Percentiles rank a stretch among this genome's conserved stretches.
Conservation (phyloP, 2,329 filamentous ascomycete genomes). For the Trichoderma semiorbis region DNA sequence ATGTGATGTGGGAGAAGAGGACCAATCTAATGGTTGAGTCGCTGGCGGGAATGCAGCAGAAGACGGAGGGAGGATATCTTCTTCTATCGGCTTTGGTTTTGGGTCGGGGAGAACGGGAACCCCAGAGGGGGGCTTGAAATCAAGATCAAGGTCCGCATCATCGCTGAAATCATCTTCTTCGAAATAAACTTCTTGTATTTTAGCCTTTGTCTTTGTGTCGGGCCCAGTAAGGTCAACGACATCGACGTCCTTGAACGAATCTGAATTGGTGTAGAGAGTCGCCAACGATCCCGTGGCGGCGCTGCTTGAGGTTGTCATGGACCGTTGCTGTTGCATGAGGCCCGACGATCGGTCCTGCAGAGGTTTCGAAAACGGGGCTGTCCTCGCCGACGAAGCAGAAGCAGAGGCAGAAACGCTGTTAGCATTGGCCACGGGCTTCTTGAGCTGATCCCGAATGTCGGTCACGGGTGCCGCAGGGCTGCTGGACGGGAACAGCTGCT, state of each 20-base stretch:
- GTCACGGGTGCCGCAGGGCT: slow-evolving; percentile 43
- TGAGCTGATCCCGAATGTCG: slow-evolving; percentile 51
- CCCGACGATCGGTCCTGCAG: slow-evolving; percentile 32
- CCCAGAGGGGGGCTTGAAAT: slow-evolving; percentile 59
- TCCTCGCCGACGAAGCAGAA: slow-evolving; percentile 41
- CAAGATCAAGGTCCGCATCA: slow-evolving; percentile 70
- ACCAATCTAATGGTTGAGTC: slow-evolving; percentile 61
- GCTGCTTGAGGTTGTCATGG: background rate
- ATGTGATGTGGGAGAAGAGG: slow-evolving; percentile 59
- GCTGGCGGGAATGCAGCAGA: slow-evolving; percentile 25
- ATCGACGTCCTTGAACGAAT: slow-evolving; percentile 42
- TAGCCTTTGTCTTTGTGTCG: slow-evolving; percentile 26
- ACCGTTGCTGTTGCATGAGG: background rate
- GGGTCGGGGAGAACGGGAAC: slow-evolving; percentile 38
- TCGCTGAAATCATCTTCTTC: slow-evolving; percentile 84
- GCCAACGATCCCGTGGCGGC: slow-evolving; percentile 31
- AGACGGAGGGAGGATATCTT: slow-evolving; percentile 27
- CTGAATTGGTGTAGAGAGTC: slow-evolving; percentile 43
- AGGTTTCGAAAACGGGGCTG: slow-evolving; percentile 27
- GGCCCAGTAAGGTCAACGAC: slow-evolving; percentile 36
- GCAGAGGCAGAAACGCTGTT: slow-evolving; percentile 26
- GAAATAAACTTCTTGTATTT: slow-evolving; percentile 49
- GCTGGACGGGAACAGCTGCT: slow-evolving; percentile 57
- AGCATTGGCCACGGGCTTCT: slow-evolving; percentile 35
- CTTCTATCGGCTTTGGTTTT: slow-evolving; percentile 26